Percentiles rank a stretch among this genome's conserved stretches.
Evolutionary conservation across 2,329 filamentous ascomycete species (phyloP).

Genomic region (Xylaria sp.): DNA sequence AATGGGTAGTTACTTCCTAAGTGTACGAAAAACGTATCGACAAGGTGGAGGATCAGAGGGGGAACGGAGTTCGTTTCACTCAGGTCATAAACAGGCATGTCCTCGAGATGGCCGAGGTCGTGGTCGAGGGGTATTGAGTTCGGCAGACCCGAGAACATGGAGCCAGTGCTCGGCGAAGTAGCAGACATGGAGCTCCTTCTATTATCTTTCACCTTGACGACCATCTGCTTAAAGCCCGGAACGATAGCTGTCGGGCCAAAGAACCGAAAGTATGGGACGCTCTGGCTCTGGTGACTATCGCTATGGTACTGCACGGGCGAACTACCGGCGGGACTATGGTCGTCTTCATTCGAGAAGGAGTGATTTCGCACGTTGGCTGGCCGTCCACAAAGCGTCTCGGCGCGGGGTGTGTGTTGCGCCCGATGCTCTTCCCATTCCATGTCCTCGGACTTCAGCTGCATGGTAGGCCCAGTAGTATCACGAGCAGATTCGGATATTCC

Average conservation of each 20-base stretch:
- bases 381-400: conserved; percentile 27
- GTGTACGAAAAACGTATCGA: conserved; percentile 79
- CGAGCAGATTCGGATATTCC: conserved; percentile 31
- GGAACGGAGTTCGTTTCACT: conserved; percentile 72
- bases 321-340: conserved; percentile 42
- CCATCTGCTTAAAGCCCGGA: conserved; percentile 91
- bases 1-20: conserved; percentile 88
- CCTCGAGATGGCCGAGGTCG: conserved; percentile 49
- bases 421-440: conserved; percentile 37
- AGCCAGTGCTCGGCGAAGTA: conserved; percentile 51
- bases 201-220: conserved; percentile 72
- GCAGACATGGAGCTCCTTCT: conserved; percentile 63
- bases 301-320: conserved; percentile 53
- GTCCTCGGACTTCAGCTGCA: conserved; percentile 35
- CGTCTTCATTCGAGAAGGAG: conserved; percentile 46
- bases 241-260: conserved; percentile 91
- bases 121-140: conserved; percentile 47
- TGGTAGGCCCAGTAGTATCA: conserved; percentile 26
- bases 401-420: conserved; percentile 32
- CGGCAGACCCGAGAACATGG: conserved; percentile 39
- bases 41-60: conserved; percentile 73
- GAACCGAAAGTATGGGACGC: conserved; percentile 87
- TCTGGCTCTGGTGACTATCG: conserved; percentile 51
- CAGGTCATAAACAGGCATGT: conserved; percentile 75
- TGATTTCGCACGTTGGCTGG: conserved; percentile 36